Evolutionary conservation across 352 stramenopile species (phyloP).

Genomic region (Peronosclerospora sorghi): DNA sequence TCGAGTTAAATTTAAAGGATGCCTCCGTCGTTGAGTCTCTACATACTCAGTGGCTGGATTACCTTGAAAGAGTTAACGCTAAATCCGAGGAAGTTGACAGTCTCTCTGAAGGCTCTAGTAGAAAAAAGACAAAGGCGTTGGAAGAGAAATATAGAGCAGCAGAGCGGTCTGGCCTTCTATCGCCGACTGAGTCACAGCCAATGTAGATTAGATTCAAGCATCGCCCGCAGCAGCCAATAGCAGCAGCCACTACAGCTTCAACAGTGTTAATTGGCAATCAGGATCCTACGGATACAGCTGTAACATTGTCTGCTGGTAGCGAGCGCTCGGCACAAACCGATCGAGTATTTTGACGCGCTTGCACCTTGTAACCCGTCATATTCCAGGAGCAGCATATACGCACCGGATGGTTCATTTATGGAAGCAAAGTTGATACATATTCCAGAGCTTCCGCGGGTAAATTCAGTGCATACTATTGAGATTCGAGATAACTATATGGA

Average conservation of each 20-base stretch:
- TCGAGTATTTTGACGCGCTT: constrained; percentile 60
- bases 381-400: constrained; percentile 58
- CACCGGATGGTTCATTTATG: constrained; percentile 54
- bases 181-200: constrained; percentile 24
- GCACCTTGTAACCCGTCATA: constrained; percentile 43
- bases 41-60: constrained; percentile 35
- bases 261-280: constrained; percentile 19
- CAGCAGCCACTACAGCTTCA: constrained; percentile 10
- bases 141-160: constrained; percentile 37
- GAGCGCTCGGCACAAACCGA: constrained; percentile 30
- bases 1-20: constrained; percentile 70
- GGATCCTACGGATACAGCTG: constrained; percentile 20
- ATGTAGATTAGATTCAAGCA: constrained; percentile 82
- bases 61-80: constrained; percentile 14
- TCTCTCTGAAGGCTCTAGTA: constrained; percentile 35
- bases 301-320: constrained; percentile 33
- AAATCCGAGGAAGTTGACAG: constrained; percentile 25
- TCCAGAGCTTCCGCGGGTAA: constrained; percentile 28
- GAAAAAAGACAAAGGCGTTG: constrained; percentile 34
- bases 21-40: constrained; percentile 35
- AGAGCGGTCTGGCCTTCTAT: constrained; percentile 19
- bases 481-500: constrained; percentile 47
- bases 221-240: constrained; percentile 38
- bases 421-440: constrained; percentile 62
- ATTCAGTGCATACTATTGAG: constrained; percentile 40